These are phyloP conservation scores for Phytophthora foliorum DNA, from an alignment of 352 stramenopile genomes.

Conservation along the genomic window DNA sequence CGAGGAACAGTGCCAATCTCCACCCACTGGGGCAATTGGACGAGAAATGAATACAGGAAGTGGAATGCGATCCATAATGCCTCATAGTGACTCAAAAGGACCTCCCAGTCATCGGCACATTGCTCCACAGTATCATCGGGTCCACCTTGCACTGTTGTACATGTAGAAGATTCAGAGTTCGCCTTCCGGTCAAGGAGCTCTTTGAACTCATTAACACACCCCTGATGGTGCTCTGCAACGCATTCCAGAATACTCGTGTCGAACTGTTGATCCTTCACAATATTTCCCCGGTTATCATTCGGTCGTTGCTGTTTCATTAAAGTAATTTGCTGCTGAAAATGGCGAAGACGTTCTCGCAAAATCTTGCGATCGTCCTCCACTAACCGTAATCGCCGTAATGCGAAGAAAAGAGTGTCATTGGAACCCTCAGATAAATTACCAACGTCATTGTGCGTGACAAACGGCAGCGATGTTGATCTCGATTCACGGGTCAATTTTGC, in stretches of 20 bases:
- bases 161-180: neutral
- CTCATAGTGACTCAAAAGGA: constrained; percentile 36
- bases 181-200: constrained; percentile 7
- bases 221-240: constrained; percentile 27
- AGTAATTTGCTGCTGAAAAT: constrained; percentile 26
- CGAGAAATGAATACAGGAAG: constrained; percentile 17
- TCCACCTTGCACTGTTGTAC: neutral
- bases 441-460: neutral
- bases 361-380: constrained; percentile 23
- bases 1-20: neutral
- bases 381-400: constrained; percentile 25
- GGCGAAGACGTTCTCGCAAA: constrained; percentile 22
- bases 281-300: neutral
- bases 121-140: neutral
- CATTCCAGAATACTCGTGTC: constrained; percentile 10
- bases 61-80: constrained; percentile 39
- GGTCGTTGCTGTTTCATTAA: constrained; percentile 11
- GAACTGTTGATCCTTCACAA: neutral
- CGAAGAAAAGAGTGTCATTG: constrained; percentile 8
- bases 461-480: neutral
- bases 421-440: neutral
- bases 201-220: constrained; percentile 31
- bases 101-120: constrained; percentile 8
- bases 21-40: neutral
- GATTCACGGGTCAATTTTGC: constrained; percentile 3